phyloP scores from a whole-genome alignment of 805 yeast species.

The Saccharomycopsis sp. region DNA sequence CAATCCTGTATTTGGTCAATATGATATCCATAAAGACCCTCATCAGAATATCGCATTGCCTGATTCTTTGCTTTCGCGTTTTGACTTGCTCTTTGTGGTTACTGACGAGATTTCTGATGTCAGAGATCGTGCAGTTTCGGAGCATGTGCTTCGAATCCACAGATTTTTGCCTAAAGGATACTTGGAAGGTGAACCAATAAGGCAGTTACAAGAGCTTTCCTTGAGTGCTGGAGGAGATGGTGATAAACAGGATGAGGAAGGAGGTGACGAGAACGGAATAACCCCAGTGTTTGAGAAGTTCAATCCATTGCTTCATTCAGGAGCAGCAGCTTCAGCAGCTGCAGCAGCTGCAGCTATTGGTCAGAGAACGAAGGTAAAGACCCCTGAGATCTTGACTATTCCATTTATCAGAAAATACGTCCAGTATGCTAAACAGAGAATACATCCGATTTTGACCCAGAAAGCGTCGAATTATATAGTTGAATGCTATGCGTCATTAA shows the following conservation, averaged over 20 bases:
- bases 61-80: conserved; percentile 93
- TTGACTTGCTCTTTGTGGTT: conserved; percentile 89
- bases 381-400: conserved; percentile 56
- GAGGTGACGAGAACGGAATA: conserved; percentile 38
- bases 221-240: conserved; percentile 75
- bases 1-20: conserved; percentile 94
- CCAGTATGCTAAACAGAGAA: conserved; percentile 87
- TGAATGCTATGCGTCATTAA: conserved; percentile 66
- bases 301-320: conserved; percentile 76
- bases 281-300: conserved; percentile 70
- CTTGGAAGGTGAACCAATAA: conserved; percentile 87
- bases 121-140: conserved; percentile 81
- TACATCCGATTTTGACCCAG: conserved; percentile 71
- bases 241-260: conserved; percentile 36
- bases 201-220: conserved; percentile 65
- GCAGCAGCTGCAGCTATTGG: conserved; percentile 26
- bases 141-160: conserved; percentile 92
- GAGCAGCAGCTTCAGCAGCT: conserved; percentile 45
- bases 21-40: conserved; percentile 92
- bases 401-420: conserved; percentile 86
- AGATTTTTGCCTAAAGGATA: conserved; percentile 82
- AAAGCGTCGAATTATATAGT: conserved; percentile 79
- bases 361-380: conserved; percentile 30
- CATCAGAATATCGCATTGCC: conserved; percentile 95
- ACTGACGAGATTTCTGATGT: conserved; percentile 89